Conservation (phyloP, 2,329 filamentous ascomycete genomes). For the Hypoxylon sp. region DNA sequence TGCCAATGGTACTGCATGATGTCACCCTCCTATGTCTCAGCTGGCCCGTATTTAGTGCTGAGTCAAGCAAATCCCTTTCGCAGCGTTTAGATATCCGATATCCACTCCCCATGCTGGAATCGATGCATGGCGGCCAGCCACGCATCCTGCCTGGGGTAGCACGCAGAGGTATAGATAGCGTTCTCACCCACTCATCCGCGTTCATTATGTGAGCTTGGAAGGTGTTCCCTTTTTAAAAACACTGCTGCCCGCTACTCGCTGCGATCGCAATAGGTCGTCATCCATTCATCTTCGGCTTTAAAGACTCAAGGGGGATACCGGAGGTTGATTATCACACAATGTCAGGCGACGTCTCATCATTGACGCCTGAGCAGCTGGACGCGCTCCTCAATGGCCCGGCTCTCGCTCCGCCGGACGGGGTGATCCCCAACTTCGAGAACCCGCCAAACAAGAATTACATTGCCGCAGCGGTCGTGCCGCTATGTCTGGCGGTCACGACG, state of each 20-base stretch:
- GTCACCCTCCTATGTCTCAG: constrained; percentile 36
- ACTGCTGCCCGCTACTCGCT: constrained; percentile 13
- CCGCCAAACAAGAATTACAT: constrained; percentile 39
- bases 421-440: constrained; percentile 40
- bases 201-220: constrained; percentile 13
- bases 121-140: constrained; percentile 35
- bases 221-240: constrained; percentile 20
- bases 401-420: constrained; percentile 37
- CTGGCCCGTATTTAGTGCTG: constrained; percentile 33
- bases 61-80: constrained; percentile 27
- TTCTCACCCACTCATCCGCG: constrained; percentile 32
- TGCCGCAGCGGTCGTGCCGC: constrained; percentile 29
- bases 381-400: constrained; percentile 36
- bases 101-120: constrained; percentile 25
- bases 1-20: constrained; percentile 30
- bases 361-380: constrained; percentile 28
- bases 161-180: constrained; percentile 37
- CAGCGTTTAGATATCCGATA: constrained; percentile 12
- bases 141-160: constrained; percentile 26
- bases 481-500: constrained; percentile 35
- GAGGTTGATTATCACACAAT: constrained; percentile 15
- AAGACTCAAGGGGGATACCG: constrained; percentile 9
- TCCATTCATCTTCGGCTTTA: constrained; percentile 12
- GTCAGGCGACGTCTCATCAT: constrained; percentile 22
- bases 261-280: constrained; percentile 13